These are phyloP conservation scores for Mycothermus thermophilus DNA, from an alignment of 495 filamentous ascomycete genomes.

Conservation along the genomic window DNA sequence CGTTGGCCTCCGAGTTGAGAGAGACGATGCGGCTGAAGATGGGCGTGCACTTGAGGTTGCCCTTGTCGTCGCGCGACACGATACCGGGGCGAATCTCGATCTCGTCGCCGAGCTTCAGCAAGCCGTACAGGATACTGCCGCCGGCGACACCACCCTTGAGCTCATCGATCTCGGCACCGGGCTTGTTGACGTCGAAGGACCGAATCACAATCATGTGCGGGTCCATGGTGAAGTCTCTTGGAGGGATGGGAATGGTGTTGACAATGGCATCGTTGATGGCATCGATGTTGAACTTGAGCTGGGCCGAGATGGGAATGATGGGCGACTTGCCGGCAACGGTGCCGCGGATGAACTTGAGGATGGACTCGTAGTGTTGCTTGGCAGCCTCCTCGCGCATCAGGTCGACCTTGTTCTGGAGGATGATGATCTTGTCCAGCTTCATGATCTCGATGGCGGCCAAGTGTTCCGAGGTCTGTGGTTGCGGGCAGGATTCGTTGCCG, in stretches of 20 bases:
- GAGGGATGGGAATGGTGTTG: slow-evolving; percentile 79
- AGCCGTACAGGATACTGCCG: slow-evolving; percentile 89
- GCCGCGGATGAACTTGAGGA: slow-evolving; percentile 93
- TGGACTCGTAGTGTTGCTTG: slow-evolving; percentile 83
- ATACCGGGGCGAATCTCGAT: slow-evolving; percentile 97
- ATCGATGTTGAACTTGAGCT: slow-evolving; percentile 99
- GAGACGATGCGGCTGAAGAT: slow-evolving; percentile 92
- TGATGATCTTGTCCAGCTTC: slow-evolving; percentile 97
- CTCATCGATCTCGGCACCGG: slow-evolving; percentile 97
- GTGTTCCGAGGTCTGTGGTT: slow-evolving; percentile 98
- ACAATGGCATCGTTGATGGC: slow-evolving; percentile 91
- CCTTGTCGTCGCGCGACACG: slow-evolving; percentile 83
- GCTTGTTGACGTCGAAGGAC: slow-evolving; percentile 99
- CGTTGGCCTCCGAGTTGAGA: slow-evolving; percentile 94
- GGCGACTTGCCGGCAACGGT: slow-evolving; percentile 93
- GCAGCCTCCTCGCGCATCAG: slow-evolving; percentile 90
- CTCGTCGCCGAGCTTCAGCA: slow-evolving; percentile 90
- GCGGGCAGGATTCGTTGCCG: slow-evolving; percentile 96
- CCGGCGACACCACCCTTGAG: slow-evolving; percentile 97
- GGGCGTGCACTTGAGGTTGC: slow-evolving; percentile 86
- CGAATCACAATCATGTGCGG: slow-evolving; percentile 98
- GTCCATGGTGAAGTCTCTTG: slow-evolving; percentile 74
- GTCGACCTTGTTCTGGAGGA: slow-evolving; percentile 98
- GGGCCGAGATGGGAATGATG: slow-evolving; percentile 94
- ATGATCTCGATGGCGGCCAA: slow-evolving; percentile 98